Evolutionary conservation across 2,329 filamentous ascomycete genomes (phyloP).

Genomic region (Hypoxylon sp.): DNA sequence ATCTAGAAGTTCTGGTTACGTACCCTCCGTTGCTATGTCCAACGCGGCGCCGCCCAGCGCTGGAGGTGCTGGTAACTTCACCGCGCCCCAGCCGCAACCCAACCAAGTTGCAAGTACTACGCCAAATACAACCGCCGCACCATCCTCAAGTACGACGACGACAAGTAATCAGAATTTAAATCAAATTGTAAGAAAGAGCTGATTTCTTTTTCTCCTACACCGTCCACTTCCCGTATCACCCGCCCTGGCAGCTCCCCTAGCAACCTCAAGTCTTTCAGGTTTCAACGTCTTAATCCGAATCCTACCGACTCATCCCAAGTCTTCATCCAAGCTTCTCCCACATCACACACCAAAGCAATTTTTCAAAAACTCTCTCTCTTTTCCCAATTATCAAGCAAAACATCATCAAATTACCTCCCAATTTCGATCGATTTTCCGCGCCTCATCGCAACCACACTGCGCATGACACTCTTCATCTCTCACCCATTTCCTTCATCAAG

Average conservation of each 20-base stretch:
- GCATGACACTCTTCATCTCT: background rate
- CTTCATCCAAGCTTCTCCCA: background rate
- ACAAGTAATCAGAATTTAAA: constrained; percentile 93
- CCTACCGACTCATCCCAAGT: background rate
- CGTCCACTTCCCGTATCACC: background rate
- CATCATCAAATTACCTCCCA: background rate
- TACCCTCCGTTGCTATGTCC: constrained; percentile 43
- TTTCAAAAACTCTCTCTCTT: background rate
- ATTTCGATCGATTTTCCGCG: background rate
- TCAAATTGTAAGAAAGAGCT: constrained; percentile 82
- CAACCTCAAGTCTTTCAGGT: background rate
- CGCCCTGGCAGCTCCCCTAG: background rate
- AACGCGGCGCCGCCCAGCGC: constrained; percentile 44
- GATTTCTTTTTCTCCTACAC: constrained; percentile 7
- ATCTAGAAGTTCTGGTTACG: background rate
- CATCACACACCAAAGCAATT: background rate
- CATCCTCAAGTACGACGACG: constrained; percentile 55
- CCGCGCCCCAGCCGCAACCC: constrained; percentile 47
- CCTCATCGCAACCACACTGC: background rate
- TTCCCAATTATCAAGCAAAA: background rate
- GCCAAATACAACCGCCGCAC: constrained; percentile 30
- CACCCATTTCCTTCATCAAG: background rate
- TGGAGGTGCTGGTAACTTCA: constrained; percentile 48
- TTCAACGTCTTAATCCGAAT: background rate
- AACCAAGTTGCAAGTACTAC: constrained; percentile 39